phyloP scores from a whole-genome alignment of 208 protist genomes.

The Acanthamoeba lenticulata region DNA sequence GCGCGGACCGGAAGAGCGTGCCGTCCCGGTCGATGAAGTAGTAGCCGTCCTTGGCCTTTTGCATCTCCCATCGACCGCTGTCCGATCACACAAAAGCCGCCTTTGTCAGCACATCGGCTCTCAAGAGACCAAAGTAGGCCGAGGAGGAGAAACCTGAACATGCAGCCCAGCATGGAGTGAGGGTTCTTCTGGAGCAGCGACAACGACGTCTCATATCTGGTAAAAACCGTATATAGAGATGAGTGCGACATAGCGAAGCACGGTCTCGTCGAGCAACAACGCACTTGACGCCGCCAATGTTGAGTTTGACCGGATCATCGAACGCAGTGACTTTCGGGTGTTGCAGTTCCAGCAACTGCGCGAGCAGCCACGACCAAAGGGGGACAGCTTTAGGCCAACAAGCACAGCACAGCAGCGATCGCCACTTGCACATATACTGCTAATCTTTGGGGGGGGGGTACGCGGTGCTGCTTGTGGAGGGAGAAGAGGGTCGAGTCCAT shows the following conservation, averaged over 20 bases:
- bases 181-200: constrained; percentile 53
- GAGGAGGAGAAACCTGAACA: not conserved
- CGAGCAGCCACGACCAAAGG: not conserved
- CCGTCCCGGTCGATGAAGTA: constrained; percentile 15
- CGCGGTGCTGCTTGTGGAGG: not conserved
- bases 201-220: constrained; percentile 26
- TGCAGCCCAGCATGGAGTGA: constrained; percentile 2
- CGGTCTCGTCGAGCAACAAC: not conserved
- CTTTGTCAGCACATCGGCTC: too few species aligned
- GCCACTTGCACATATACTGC: not conserved
- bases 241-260: not conserved
- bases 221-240: too few species aligned
- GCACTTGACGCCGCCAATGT: not conserved
- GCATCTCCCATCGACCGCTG: constrained; percentile 18
- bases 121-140: too few species aligned
- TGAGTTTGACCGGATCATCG: constrained; percentile 5
- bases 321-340: not conserved
- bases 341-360: not conserved
- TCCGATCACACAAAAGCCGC: too few species aligned
- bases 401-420: too few species aligned
- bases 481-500: constrained; percentile 30
- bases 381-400: not conserved
- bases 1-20: not conserved
- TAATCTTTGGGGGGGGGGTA: not conserved
- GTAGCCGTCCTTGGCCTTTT: constrained; percentile 9